Percentiles rank a stretch among this genome's conserved stretches.
Conservation (phyloP, 2,329 filamentous ascomycete species). For the Alternaria solani region DNA sequence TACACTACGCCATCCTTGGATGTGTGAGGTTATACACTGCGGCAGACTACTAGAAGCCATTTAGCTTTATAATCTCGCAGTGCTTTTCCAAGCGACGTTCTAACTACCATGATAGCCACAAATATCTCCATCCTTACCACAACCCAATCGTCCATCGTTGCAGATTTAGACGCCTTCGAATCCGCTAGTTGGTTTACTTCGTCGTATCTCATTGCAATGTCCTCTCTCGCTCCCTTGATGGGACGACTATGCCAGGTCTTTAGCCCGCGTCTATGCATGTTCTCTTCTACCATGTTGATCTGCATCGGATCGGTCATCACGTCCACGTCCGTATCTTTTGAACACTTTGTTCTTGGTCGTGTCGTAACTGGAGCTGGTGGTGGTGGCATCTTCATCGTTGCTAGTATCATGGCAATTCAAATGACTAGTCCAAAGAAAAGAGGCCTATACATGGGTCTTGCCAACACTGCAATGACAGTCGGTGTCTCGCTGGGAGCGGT, state of each 20-base stretch:
- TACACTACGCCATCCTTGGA: background rate
- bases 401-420: constrained; percentile 79
- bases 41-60: background rate
- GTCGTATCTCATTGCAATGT: constrained; percentile 67
- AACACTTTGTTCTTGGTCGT: constrained; percentile 72
- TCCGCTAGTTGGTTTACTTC: constrained; percentile 83
- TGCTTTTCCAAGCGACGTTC: constrained; percentile 1
- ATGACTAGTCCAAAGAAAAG: constrained; percentile 71
- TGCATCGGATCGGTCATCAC: constrained; percentile 71
- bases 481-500: constrained; percentile 77
- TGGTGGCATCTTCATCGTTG: constrained; percentile 75
- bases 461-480: constrained; percentile 76
- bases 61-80: constrained; percentile 22
- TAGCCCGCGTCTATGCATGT: constrained; percentile 70
- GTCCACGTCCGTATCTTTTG: constrained; percentile 66
- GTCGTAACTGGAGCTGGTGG: constrained; percentile 73
- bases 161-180: constrained; percentile 76
- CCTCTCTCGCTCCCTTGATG: constrained; percentile 70
- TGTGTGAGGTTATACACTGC: background rate
- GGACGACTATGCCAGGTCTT: constrained; percentile 80
- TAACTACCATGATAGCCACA: constrained; percentile 53
- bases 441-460: constrained; percentile 76
- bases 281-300: constrained; percentile 67
- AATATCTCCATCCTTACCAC: constrained; percentile 86
- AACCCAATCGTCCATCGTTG: constrained; percentile 78